Base-by-base conservation (phyloP, 441 rosid species). In the Pelargonium myrrhifolium region DNA sequence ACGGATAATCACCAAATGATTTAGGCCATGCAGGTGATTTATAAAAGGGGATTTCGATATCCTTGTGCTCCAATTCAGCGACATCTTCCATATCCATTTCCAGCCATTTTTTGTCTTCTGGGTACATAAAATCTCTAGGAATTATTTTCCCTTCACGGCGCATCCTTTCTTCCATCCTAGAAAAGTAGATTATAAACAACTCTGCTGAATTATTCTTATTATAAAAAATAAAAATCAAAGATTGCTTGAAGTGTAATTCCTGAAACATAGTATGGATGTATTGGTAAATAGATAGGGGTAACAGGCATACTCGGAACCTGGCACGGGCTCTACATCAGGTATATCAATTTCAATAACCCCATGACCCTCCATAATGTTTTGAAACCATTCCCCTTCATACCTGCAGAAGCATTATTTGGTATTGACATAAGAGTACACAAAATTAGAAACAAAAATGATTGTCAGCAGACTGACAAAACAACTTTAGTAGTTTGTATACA, bases 381-480 rank as follows among this genome's bases (percentile, higher is more conserved):
- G 91, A 65, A 87, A 87, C 98, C 96, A 88, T 81, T 89, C 98
- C 72, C 98, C 98, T 83, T 89, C 98, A 74, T 92, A 92, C 82
- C 98, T 92, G 74, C 15, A 58, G 26, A 64, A 43, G 65, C 45
- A 22, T 6, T 59, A 7, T 17, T 60, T 55, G 56, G 62, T 22
- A 7, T 22, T 40, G 1, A 24, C 47, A 35, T n/a, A 5, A 22
- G 10, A 22, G 8, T 12, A 2, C 12, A 31, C 3, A 63, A 26
- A 63, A 11, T 63, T 18, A 24, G 42, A 31, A n/a, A 10, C 18
- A 6, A 31, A 11, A 55, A 14, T 20, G 9, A n/a, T 55, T 17
- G 61, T 55, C 14, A 55, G 6, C 8, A 15, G 24, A 55, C 2
- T 71, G 35, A 31, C 35, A 31, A 31, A 31, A 31, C 35, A 31